Conservation (phyloP, 345 rosid species). For the Sisymbrium altissimum region DNA sequence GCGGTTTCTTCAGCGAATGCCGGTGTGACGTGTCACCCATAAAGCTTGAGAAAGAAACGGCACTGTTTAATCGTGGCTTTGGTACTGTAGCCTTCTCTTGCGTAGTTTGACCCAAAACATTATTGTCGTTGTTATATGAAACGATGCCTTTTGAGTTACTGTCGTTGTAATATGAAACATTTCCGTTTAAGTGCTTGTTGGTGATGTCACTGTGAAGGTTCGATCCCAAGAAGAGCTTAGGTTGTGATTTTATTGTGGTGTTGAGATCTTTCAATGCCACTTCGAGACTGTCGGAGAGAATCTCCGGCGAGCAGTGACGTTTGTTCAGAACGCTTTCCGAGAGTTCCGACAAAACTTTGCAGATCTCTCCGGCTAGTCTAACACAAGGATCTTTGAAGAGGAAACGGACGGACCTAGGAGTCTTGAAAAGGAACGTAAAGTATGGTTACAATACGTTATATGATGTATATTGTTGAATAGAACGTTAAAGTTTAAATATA, state of each 20-base stretch:
- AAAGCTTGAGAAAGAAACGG: constrained; percentile 44
- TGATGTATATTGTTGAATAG: not conserved
- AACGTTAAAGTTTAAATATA: not conserved
- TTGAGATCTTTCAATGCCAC: constrained; percentile 72
- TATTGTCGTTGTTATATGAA: not conserved
- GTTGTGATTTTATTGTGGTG: constrained; percentile 70
- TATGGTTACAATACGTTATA: not conserved
- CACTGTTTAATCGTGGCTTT: constrained; percentile 7
- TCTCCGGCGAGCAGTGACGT: constrained; percentile 71
- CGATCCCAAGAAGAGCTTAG: constrained; percentile 73
- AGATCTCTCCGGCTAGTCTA: constrained; percentile 61
- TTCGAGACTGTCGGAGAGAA: constrained; percentile 69
- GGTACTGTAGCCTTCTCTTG: not conserved
- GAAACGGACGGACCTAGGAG: constrained; percentile 61
- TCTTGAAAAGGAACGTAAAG: constrained; percentile 33
- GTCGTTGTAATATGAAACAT: constrained; percentile 40
- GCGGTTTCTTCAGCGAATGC: constrained; percentile 32
- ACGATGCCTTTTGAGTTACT: not conserved
- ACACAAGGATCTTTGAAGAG: constrained; percentile 74
- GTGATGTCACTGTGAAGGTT: constrained; percentile 34
- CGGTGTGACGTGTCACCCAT: constrained; percentile 49
- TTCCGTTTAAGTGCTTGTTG: constrained; percentile 16
- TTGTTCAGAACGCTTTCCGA: constrained; percentile 52
- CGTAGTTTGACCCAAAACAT: not conserved
- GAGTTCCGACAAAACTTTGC: constrained; percentile 58